phyloP scores from a whole-genome alignment of 2,329 filamentous ascomycete genomes.

The Trichoderma polysporum region DNA sequence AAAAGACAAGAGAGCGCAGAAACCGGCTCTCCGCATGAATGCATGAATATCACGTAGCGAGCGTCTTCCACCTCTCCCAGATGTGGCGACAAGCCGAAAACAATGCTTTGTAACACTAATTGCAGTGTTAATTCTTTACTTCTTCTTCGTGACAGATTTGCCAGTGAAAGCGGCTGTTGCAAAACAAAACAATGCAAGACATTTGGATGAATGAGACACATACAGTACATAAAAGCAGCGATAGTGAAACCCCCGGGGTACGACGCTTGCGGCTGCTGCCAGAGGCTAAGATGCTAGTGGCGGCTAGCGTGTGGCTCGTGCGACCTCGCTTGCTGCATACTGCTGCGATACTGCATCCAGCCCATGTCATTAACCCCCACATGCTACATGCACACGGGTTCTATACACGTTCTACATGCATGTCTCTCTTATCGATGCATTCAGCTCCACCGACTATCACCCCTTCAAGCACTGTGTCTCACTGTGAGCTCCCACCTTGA shows the following conservation, averaged over 20 bases:
- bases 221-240: background rate
- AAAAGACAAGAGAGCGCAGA: background rate
- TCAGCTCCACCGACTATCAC: background rate
- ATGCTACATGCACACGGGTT: slow-evolving; percentile 7
- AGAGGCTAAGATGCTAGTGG: background rate
- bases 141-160: background rate
- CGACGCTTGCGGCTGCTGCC: slow-evolving; percentile 14
- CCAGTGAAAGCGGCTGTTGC: background rate
- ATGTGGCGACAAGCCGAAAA: background rate
- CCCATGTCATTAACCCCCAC: background rate
- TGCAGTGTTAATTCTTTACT: background rate
- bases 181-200: slow-evolving; percentile 1
- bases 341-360: background rate
- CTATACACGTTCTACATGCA: slow-evolving; percentile 16
- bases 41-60: background rate
- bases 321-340: background rate
- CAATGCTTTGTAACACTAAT: background rate
- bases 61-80: background rate
- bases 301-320: slow-evolving; percentile 9
- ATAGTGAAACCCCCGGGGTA: slow-evolving; percentile 3
- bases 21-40: background rate
- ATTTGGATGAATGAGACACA: background rate
- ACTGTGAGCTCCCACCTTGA: slow-evolving; percentile 17
- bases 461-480: background rate
- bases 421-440: slow-evolving; percentile 20